Evolutionary conservation across 305 asterid genomes (phyloP).

Genomic region (Petunia hybrid): DNA sequence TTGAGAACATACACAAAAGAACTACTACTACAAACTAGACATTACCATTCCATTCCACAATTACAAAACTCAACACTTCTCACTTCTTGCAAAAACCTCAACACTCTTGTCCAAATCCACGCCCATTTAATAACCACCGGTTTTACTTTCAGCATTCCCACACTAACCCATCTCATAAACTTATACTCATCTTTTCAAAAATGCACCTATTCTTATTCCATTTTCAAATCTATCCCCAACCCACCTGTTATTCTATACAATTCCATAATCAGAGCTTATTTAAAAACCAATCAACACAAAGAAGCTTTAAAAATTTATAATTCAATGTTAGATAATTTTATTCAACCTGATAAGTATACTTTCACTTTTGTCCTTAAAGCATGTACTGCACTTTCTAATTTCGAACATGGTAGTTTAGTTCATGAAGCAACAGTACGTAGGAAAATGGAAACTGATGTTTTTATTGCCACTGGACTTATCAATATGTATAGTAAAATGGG

Average conservation of each 20-base stretch:
- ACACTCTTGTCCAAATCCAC: slow-evolving; percentile 42
- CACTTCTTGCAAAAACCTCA: slow-evolving; percentile 41
- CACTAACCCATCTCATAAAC: slow-evolving; percentile 44
- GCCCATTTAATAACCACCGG: slow-evolving; percentile 44
- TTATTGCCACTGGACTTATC: slow-evolving; percentile 51
- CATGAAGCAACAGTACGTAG: slow-evolving; percentile 37
- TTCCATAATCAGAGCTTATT: slow-evolving; percentile 48
- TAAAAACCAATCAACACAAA: slow-evolving; percentile 31
- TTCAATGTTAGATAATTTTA: slow-evolving; percentile 33
- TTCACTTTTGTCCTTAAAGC: slow-evolving; percentile 56
- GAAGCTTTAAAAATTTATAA: slow-evolving; percentile 43
- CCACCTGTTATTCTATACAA: slow-evolving; percentile 46
- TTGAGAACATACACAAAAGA: background rate
- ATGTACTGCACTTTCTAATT: slow-evolving; percentile 37
- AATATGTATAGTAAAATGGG: slow-evolving; percentile 48
- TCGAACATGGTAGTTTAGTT: slow-evolving; percentile 41
- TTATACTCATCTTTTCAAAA: slow-evolving; percentile 47
- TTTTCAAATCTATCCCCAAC: slow-evolving; percentile 38
- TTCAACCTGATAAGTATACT: slow-evolving; percentile 47
- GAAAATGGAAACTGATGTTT: slow-evolving; percentile 46
- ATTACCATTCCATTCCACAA: background rate
- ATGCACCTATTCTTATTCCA: slow-evolving; percentile 40
- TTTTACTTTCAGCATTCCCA: slow-evolving; percentile 29
- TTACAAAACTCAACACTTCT: slow-evolving; percentile 16
- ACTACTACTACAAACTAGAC: too few species aligned